phyloP scores from a whole-genome alignment of 331 rosid species.

The Telfairia occidentalis region DNA sequence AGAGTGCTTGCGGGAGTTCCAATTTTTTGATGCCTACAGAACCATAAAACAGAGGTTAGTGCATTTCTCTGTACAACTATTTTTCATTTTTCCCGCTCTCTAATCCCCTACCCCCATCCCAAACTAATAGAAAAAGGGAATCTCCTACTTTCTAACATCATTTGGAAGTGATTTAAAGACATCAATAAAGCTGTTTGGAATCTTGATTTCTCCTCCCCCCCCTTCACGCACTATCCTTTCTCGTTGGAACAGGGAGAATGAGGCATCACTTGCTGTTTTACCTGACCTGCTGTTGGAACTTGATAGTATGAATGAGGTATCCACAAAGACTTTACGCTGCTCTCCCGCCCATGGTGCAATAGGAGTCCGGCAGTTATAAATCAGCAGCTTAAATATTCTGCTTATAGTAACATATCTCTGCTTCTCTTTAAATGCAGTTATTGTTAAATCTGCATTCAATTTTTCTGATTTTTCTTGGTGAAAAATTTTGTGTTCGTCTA shows the following conservation, averaged over 20 bases:
- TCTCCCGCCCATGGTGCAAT: neutral
- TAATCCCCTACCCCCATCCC: neutral
- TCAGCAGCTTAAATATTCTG: neutral
- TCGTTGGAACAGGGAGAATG: conserved; percentile 61
- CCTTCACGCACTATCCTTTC: neutral
- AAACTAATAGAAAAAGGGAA: neutral
- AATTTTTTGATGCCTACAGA: conserved; percentile 70
- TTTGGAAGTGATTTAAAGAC: neutral
- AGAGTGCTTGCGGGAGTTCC: conserved; percentile 94
- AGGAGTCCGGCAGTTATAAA: neutral
- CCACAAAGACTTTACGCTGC: neutral
- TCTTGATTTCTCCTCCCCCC: neutral
- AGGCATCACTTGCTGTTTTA: conserved; percentile 84
- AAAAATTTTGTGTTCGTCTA: neutral
- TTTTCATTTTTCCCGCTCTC: neutral
- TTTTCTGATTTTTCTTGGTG: neutral
- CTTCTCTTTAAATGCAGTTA: neutral
- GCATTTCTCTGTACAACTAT: neutral
- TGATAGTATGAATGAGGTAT: conserved; percentile 79
- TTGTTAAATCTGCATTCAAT: neutral
- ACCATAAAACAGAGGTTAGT: conserved; percentile 79
- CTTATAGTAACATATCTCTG: neutral
- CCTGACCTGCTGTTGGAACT: conserved; percentile 77
- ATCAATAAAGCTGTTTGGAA: neutral
- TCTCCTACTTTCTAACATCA: neutral